These are phyloP conservation scores for Eragrostis tef DNA, from an alignment of 202 grass and related monocot genomes.

Conservation along the genomic window DNA sequence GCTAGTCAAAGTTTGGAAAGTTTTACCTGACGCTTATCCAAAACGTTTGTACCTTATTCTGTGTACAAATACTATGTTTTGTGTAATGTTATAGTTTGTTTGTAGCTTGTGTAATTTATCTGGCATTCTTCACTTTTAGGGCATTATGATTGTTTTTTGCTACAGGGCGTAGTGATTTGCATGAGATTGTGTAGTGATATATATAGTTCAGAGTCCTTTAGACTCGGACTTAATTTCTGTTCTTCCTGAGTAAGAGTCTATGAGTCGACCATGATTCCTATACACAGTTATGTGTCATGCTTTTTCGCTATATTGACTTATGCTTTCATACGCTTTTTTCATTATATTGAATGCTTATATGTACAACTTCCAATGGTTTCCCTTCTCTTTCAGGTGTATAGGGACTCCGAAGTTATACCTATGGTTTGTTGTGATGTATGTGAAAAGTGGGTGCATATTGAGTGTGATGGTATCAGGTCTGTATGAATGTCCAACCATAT, in stretches of 20 bases:
- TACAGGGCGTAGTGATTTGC: slow-evolving; percentile 21
- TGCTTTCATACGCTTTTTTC: slow-evolving; percentile 21
- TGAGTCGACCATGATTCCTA: slow-evolving; percentile 15
- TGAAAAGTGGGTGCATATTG: slow-evolving; percentile 98
- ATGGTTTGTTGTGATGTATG: slow-evolving; percentile 98
- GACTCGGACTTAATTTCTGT: slow-evolving; percentile 18
- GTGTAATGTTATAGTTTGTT: background rate
- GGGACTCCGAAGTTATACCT: slow-evolving; percentile 94
- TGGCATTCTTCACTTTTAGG: slow-evolving; percentile 6
- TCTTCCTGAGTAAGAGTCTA: slow-evolving; percentile 9
- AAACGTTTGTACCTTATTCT: background rate
- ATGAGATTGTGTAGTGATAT: slow-evolving; percentile 2
- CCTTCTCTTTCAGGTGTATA: slow-evolving; percentile 79
- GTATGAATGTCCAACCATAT: slow-evolving; percentile 28
- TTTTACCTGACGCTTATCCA: background rate
- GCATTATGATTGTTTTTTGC: background rate
- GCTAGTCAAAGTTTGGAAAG: background rate
- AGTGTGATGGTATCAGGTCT: slow-evolving; percentile 97
- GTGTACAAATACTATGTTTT: slow-evolving; percentile 14
- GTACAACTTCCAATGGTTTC: background rate
- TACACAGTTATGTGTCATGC: slow-evolving; percentile 1
- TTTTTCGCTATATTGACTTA: slow-evolving; percentile 36
- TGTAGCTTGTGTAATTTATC: slow-evolving; percentile 2
- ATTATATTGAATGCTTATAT: slow-evolving; percentile 38
- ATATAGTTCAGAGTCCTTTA: slow-evolving; percentile 31